Conservation (phyloP, 1,139 yeast genomes). For the Hansenula lynferdii region DNA sequence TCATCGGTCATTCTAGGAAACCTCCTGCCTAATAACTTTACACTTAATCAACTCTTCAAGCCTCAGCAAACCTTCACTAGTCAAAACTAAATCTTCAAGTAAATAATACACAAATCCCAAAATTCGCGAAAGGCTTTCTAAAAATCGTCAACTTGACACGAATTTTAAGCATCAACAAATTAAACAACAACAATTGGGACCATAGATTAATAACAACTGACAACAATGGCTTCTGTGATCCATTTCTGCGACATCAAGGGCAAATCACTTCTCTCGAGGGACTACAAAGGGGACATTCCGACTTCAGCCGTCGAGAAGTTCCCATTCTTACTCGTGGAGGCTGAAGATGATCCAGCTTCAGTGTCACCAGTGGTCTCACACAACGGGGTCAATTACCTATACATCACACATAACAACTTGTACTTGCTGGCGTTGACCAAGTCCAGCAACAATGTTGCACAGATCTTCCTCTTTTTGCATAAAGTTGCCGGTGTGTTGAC, state of each 20-base stretch:
- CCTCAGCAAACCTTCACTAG: too few species aligned
- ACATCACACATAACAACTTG: conserved; percentile 79
- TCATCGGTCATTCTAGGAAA: too few species aligned
- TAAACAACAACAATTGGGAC: background rate
- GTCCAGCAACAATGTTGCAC: conserved; percentile 70
- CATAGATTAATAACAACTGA: too few species aligned
- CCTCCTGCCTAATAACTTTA: too few species aligned
- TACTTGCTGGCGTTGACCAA: conserved; percentile 83
- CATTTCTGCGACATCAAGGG: conserved; percentile 91
- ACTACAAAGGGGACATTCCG: conserved; percentile 94
- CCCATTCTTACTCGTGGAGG: conserved; percentile 66
- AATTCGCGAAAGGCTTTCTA: background rate
- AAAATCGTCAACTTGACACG: background rate
- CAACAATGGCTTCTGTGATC: conserved; percentile 84
- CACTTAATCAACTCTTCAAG: too few species aligned
- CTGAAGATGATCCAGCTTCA: conserved; percentile 60
- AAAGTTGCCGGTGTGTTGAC: conserved; percentile 75
- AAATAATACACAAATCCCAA: background rate
- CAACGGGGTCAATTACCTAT: conserved; percentile 81
- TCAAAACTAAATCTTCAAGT: too few species aligned
- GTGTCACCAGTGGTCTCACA: conserved; percentile 73
- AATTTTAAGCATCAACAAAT: background rate
- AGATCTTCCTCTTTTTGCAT: conserved; percentile 72
- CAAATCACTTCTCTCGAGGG: conserved; percentile 80
- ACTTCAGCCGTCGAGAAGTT: conserved; percentile 76